phyloP scores from a whole-genome alignment of 306 rosid genomes.

The Rosa multiflora region DNA sequence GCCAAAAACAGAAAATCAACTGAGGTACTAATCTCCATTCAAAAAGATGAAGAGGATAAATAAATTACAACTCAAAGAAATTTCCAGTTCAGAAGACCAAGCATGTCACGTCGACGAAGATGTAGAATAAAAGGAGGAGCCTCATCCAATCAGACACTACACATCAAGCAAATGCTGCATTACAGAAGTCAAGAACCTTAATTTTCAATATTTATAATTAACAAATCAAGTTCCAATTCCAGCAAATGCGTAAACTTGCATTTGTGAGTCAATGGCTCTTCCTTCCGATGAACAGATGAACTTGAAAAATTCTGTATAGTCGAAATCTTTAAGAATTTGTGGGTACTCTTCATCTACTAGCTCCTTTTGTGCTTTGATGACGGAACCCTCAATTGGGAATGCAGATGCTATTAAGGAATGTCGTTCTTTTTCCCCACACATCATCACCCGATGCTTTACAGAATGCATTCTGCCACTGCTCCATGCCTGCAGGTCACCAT shows the following conservation, averaged over 20 bases:
- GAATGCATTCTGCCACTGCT: slow-evolving; percentile 50
- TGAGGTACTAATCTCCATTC: too few species aligned
- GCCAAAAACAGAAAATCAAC: too few species aligned
- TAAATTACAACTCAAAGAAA: too few species aligned
- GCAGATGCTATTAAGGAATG: slow-evolving; percentile 45
- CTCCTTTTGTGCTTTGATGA: slow-evolving; percentile 48
- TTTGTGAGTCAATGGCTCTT: neutral
- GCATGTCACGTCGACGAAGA: too few species aligned
- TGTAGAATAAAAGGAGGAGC: too few species aligned
- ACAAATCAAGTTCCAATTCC: neutral
- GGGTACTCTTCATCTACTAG: slow-evolving; percentile 58
- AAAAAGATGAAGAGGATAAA: too few species aligned
- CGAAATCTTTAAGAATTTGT: slow-evolving; percentile 43
- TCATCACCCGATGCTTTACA: slow-evolving; percentile 34
- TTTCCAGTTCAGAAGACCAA: too few species aligned
- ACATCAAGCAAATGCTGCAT: too few species aligned
- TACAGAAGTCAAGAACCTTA: too few species aligned
- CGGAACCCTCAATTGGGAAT: slow-evolving; percentile 37
- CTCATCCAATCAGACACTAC: too few species aligned
- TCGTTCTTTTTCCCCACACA: slow-evolving; percentile 30
- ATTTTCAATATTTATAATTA: too few species aligned
- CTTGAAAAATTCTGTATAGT: neutral
- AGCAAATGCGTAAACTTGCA: neutral
- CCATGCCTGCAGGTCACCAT: slow-evolving; percentile 37
- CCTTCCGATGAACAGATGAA: neutral